Evolutionary conservation across 768 basidiomycete genomes (phyloP).

Genomic region (Leucocoprinus sp.): DNA sequence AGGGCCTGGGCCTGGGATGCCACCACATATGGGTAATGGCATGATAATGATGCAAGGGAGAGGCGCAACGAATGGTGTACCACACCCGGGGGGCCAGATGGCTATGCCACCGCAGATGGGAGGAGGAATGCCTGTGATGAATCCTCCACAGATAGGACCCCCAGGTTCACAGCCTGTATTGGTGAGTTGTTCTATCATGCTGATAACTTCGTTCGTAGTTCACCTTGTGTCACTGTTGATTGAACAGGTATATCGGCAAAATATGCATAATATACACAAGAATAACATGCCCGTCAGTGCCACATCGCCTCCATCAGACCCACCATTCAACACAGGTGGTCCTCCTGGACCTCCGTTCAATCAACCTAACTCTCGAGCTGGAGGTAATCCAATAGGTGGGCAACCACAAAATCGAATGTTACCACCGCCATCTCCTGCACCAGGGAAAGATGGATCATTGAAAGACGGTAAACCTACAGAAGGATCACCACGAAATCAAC

Average conservation of each 20-base stretch:
- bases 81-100: constrained; percentile 18
- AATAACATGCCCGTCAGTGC: constrained; percentile 27
- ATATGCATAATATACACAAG: constrained; percentile 25
- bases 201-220: no score
- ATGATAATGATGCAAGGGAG: constrained; percentile 29
- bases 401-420: constrained; percentile 9
- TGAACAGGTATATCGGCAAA: constrained; percentile 22
- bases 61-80: constrained; percentile 22
- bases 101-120: constrained; percentile 26
- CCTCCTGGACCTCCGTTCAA: constrained; percentile 7
- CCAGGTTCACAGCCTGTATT: constrained; percentile 8
- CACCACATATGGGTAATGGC: constrained; percentile 7
- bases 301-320: constrained; percentile 33
- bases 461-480: constrained; percentile 9
- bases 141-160: constrained; percentile 15
- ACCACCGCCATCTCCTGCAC: constrained; percentile 10
- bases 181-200: constrained; percentile 16
- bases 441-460: constrained; percentile 2
- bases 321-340: constrained; percentile 1
- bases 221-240: no score
- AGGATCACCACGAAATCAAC: constrained; percentile 9
- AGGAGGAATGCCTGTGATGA: constrained; percentile 32
- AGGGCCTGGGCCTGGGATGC: constrained; percentile 9
- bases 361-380: background rate
- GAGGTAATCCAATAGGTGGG: constrained; percentile 6